Evolutionary conservation across 495 filamentous ascomycete species (phyloP).

Genomic region (Penicillium canariense): DNA sequence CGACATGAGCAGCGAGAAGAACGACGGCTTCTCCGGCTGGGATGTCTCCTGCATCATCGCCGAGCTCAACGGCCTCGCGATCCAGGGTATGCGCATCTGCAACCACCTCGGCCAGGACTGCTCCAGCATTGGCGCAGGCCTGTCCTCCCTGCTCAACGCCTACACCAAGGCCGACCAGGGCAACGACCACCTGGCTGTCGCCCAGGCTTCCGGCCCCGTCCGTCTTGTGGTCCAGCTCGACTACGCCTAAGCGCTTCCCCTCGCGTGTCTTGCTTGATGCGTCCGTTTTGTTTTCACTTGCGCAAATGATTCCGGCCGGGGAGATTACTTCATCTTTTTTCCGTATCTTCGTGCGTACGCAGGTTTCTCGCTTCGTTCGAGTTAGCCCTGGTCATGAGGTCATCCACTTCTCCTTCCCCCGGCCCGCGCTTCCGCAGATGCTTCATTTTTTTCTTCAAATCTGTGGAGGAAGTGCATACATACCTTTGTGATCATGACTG

Average conservation of each 20-base stretch:
- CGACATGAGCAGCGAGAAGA: conserved; percentile 50
- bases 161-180: conserved; percentile 35
- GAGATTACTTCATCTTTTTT: too few species aligned
- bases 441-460: conserved; percentile 8
- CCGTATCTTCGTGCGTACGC: too few species aligned
- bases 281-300: conserved; percentile 9
- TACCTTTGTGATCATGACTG: conserved; percentile 19
- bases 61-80: conserved; percentile 24
- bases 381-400: conserved; percentile 15
- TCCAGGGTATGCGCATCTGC: conserved; percentile 47
- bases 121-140: conserved; percentile 33
- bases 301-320: conserved; percentile 24
- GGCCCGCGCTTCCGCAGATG: conserved; percentile 10
- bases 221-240: conserved; percentile 38
- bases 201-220: conserved; percentile 19
- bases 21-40: conserved; percentile 48
- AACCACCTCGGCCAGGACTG: conserved; percentile 28
- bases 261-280: conserved; percentile 4
- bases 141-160: conserved; percentile 30
- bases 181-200: conserved; percentile 19
- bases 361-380: too few species aligned
- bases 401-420: conserved; percentile 1
- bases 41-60: conserved; percentile 54
- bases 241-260: conserved; percentile 20
- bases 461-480: conserved; percentile 17